Conservation (phyloP, 192 early-diverging fungal species). For the Linnemannia elongata region DNA sequence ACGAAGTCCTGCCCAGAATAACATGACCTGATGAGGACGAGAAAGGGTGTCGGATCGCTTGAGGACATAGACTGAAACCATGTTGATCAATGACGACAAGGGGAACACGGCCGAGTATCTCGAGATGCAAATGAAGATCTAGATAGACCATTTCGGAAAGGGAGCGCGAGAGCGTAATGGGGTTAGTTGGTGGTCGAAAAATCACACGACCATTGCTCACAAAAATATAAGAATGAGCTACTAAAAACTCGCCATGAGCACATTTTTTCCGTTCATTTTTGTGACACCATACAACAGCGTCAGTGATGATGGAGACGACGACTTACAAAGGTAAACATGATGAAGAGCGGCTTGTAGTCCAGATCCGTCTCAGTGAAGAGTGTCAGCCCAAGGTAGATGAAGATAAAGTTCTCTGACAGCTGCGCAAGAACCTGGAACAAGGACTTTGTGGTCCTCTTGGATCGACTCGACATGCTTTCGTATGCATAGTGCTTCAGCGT, state of each 20-base stretch:
- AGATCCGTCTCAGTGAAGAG: conserved; percentile 87
- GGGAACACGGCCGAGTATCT: conserved; percentile 91
- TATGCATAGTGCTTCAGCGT: conserved; percentile 95
- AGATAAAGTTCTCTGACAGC: conserved; percentile 97
- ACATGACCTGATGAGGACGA: conserved; percentile 88
- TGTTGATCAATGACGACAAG: conserved; percentile 85
- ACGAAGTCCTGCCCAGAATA: conserved; percentile 93
- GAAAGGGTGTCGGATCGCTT: conserved; percentile 66
- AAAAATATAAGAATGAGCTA: conserved; percentile 50
- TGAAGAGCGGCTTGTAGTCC: conserved; percentile 81
- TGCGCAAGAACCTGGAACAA: conserved; percentile 95
- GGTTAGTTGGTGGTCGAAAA: background rate
- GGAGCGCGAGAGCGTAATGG: conserved; percentile 2
- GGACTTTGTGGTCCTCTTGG: conserved; percentile 87
- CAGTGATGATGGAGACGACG: background rate
- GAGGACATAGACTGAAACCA: conserved; percentile 65
- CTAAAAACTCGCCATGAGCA: background rate
- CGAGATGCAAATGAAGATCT: conserved; percentile 88
- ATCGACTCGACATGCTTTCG: conserved; percentile 85
- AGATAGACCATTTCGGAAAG: background rate
- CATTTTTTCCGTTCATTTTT: conserved; percentile 24
- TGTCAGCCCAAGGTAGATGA: conserved; percentile 95
- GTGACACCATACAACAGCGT: background rate
- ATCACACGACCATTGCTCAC: conserved; percentile 12
- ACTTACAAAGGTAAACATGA: conserved; percentile 77